Evolutionary conservation across 208 protist genomes (phyloP), one percentile per base, ranked within the genome.

Genomic region (Phytomonas serpens): DNA sequence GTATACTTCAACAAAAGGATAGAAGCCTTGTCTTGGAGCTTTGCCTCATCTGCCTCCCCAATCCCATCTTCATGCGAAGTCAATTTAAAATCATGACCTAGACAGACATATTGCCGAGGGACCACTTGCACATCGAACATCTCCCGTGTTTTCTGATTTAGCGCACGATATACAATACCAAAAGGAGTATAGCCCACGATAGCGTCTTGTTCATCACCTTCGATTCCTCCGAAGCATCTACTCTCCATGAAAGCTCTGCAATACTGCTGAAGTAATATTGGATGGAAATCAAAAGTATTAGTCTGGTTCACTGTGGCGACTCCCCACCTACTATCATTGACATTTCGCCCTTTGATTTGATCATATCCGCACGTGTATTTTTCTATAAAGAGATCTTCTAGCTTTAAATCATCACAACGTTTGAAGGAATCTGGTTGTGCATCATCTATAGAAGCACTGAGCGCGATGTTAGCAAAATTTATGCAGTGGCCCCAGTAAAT

Each of bases 111-210:
- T 75, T 83, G 83, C 40, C 86, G 79, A 51, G 90, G 86, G 51
- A 93, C 76, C 19, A 93, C 84, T 34, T 82, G 86, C 27, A 93
- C 85, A 72, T 95, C 90, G 76, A 90, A 95, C 57, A 93, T 77
- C 77, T 92, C 81, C 14, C 67, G 75, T n/a, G 82, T 92, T 40
- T 74, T 81, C 69, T 87, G 77, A 67, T 80, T 84, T 37, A 93
- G 77, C 1, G 80, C 88, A 30, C 90, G 83, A 27, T 84, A 80
- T n/a, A 95, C 79, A 13, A 84, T 80, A 38, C 90, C 88, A 71
- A 89, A 93, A 10, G 82, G 63, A 34, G 81, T 88, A 57, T 86
- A 69, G 3, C 82, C 84, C 10, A 93, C 85, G 4, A 85, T 77
- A 16, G 84, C 85, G 69, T 84, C 78, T 14, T 69, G 40, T 7